phyloP scores from a whole-genome alignment of 805 yeast genomes.

The Hanseniaspora lindneri region DNA sequence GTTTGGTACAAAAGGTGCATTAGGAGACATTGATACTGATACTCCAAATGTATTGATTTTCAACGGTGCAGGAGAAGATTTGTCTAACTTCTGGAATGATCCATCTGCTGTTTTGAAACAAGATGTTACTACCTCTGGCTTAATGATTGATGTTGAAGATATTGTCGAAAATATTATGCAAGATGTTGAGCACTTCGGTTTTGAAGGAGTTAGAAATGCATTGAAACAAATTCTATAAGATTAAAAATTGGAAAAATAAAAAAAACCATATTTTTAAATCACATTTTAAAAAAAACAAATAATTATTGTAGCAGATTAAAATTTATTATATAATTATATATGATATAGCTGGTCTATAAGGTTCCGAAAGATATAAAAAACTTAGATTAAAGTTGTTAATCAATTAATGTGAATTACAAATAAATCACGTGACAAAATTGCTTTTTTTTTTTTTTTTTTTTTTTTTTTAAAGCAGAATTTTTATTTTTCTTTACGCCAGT shows the following conservation, averaged over 20 bases:
- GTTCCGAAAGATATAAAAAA: neutral
- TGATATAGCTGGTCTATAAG: neutral
- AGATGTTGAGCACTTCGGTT: conserved; percentile 19
- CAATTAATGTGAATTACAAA: too few species aligned
- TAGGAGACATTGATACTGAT: conserved; percentile 54
- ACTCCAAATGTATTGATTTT: conserved; percentile 68
- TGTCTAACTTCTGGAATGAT: conserved; percentile 50
- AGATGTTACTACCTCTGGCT: neutral
- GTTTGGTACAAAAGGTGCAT: conserved; percentile 49
- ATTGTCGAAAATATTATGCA: conserved; percentile 18
- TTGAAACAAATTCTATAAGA: conserved; percentile 20
- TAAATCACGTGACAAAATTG: neutral
- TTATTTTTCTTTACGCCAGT: too few species aligned
- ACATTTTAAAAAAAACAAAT: too few species aligned
- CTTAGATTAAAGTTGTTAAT: neutral
- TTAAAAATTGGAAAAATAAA: too few species aligned
- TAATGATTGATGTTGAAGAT: neutral
- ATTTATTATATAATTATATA: neutral
- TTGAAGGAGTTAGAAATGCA: conserved; percentile 24
- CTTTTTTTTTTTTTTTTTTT: too few species aligned
- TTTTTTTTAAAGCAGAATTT: neutral
- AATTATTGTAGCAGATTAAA: neutral
- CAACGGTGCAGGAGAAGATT: conserved; percentile 71
- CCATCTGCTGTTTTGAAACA: conserved; percentile 4
- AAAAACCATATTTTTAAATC: too few species aligned